Evolutionary conservation across 805 yeast species (phyloP), one percentile per base, ranked within the genome.

Genomic region (Saccharomyces jurei): DNA sequence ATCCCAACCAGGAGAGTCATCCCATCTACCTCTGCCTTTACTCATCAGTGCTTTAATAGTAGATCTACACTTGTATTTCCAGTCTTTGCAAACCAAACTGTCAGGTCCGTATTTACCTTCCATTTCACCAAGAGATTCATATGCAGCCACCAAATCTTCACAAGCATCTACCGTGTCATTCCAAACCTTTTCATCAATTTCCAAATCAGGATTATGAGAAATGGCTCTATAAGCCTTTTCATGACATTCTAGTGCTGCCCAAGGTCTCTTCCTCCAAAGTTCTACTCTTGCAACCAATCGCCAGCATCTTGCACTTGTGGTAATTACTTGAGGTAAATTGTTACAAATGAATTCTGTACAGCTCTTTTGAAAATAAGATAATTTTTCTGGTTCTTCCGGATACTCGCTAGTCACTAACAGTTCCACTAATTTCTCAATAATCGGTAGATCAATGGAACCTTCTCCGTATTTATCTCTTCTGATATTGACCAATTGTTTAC

Each of bases 141-240:
- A 92, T 1, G 96, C 92, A 46, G 94, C 87, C 2, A 87, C 83
- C 54, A 92, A 75, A 57, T 90, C 96, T 32, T 74, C 70, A 65
- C 96, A 87, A 0, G 87, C 79, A 25, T 84, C 91, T 4, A 88
- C 90, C 0, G 96, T 89, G 36, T 81, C 84, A 58, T 81, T 79
- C 96, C 96, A 91, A 0, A 78, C 75, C 4, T 58, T 61, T 64
- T 84, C 90, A 57, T 81, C 78, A 0, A 80, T 72, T 28, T 79
- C 83, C 54, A 89, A 71, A 50, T 83, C 84, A 1, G 95, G 86
- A 41, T 79, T 75, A 54, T 82, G 83, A 2, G 82, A 72, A 11
- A 81, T 72, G 0, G 94, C 87, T 60, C 96, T 78, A 66, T 81
- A 89, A 0, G 96, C 96, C 68, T 86, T 88, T 63, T 90, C 97